Conservation (phyloP, 2,329 filamentous ascomycete species). For the Penicillium griseofulvum region DNA sequence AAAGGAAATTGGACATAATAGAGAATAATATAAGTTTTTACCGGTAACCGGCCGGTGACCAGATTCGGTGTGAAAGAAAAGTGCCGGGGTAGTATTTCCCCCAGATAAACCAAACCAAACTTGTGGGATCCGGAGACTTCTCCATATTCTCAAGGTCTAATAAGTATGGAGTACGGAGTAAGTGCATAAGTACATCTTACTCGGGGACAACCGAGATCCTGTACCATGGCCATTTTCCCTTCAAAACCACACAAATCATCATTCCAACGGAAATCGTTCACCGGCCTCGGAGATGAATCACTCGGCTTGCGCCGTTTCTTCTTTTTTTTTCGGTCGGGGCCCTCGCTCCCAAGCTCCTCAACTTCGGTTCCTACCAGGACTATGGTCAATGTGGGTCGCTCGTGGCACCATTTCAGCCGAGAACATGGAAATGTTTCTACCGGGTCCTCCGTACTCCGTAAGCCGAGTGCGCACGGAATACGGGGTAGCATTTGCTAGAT, state of each 20-base stretch:
- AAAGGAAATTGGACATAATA: not conserved
- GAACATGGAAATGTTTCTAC: not conserved
- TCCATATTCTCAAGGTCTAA: not conserved
- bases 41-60: not conserved
- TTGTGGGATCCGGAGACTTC: not conserved
- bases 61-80: not conserved
- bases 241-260: not conserved
- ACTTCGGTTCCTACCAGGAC: not conserved
- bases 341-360: not conserved
- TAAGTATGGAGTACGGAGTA: not conserved
- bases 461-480: not conserved
- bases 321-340: not conserved
- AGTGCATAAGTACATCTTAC: too few relatives aligned
- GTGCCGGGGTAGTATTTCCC: not conserved
- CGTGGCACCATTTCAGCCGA: not conserved
- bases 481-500: not conserved
- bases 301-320: not conserved
- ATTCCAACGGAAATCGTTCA: not conserved
- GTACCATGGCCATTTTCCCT: not conserved
- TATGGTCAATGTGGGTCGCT: not conserved
- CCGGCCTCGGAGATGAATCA: not conserved
- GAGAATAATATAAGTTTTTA: not conserved
- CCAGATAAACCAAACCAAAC: not conserved
- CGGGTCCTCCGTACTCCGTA: not conserved
- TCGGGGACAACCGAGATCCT: not conserved